Conservation (phyloP, 164 flowering plant species). For the Protea cynaroides region DNA sequence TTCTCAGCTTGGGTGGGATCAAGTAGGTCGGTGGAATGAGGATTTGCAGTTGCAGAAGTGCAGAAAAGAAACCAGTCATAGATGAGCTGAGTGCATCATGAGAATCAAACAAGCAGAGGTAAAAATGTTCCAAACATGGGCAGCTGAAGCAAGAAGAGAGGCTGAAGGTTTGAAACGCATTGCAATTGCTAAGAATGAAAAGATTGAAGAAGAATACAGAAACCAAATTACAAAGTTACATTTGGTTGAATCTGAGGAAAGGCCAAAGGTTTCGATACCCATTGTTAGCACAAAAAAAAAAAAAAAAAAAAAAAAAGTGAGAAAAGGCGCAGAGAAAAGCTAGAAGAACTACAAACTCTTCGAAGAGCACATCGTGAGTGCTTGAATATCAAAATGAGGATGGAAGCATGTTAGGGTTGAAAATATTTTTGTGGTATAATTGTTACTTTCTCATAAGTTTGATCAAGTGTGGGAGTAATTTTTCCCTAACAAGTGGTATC, state of each 20-base stretch:
- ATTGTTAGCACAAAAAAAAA: too few species aligned
- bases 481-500: too few species aligned
- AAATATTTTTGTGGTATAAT: too few species aligned
- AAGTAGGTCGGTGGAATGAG: constrained; percentile 7
- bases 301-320: too few species aligned
- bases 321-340: constrained; percentile 64
- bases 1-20: constrained; percentile 22
- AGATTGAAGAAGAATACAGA: constrained; percentile 69
- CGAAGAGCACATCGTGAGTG: constrained; percentile 68
- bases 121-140: constrained; percentile 76
- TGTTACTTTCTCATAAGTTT: too few species aligned
- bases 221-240: constrained; percentile 51
- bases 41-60: constrained; percentile 21
- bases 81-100: constrained; percentile 84
- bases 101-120: constrained; percentile 86
- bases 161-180: constrained; percentile 79
- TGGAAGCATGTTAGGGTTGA: too few species aligned
- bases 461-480: too few species aligned
- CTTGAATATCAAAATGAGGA: too few species aligned
- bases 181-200: constrained; percentile 61
- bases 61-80: constrained; percentile 34
- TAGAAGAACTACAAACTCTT: constrained; percentile 63
- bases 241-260: constrained; percentile 68
- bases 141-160: constrained; percentile 87
- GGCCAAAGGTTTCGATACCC: too few species aligned